Evolutionary conservation across 2,329 filamentous ascomycete genomes (phyloP).

Genomic region (Diaporthe humulicola): DNA sequence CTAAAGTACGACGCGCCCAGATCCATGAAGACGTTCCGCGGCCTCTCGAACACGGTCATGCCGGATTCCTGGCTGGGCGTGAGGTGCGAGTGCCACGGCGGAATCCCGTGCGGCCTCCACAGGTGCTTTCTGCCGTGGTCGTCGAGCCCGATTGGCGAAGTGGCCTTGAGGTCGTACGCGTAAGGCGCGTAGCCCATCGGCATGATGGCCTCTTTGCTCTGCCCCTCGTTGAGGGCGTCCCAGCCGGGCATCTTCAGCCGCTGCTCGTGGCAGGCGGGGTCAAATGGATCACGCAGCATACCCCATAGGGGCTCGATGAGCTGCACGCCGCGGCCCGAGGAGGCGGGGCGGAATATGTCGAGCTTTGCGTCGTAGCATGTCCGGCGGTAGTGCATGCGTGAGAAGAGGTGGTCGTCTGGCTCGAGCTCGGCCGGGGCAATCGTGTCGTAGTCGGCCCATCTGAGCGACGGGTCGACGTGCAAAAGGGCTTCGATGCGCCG

Average conservation of each 20-base stretch:
- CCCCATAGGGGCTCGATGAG: slow-evolving; percentile 8
- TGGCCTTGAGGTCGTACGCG: background rate
- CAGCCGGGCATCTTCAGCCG: background rate
- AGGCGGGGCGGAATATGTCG: background rate
- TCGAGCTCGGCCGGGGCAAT: background rate
- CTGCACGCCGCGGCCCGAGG: slow-evolving; percentile 1
- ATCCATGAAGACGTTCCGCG: slow-evolving; percentile 3
- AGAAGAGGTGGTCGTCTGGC: slow-evolving; percentile 7
- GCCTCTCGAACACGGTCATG: slow-evolving; percentile 4
- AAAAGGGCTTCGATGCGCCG: slow-evolving; percentile 4
- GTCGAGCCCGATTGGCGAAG: background rate
- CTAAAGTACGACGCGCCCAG: slow-evolving; percentile 17
- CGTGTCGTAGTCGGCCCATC: background rate
- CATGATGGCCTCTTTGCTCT: slow-evolving; percentile 16
- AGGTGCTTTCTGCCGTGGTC: background rate
- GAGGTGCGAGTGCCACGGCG: slow-evolving; percentile 18
- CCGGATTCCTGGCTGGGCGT: background rate
- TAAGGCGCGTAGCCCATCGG: slow-evolving; percentile 3
- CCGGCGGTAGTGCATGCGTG: slow-evolving; percentile 20
- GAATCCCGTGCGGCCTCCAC: background rate
- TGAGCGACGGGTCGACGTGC: background rate
- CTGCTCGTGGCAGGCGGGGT: background rate
- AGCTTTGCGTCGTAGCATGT: slow-evolving; percentile 4
- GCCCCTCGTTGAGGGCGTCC: background rate
- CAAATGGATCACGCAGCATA: background rate